phyloP scores from a whole-genome alignment of 225 moss, liverwort and hornwort genomes.

The Sphagnum contortum region DNA sequence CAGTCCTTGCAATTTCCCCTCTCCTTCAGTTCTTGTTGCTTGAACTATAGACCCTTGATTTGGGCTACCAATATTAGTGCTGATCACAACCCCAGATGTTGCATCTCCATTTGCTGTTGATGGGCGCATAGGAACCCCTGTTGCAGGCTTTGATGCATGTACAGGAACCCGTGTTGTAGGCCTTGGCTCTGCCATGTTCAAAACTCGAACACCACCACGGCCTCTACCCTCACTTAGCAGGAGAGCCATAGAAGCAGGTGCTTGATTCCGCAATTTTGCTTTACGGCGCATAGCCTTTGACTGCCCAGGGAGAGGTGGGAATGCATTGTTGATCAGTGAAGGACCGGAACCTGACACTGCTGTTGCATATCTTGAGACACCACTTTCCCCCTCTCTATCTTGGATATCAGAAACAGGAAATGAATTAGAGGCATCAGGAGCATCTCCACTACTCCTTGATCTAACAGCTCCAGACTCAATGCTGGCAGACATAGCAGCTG shows the following conservation, averaged over 20 bases:
- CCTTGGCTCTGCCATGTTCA: slow-evolving; percentile 56
- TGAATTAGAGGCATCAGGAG: slow-evolving; percentile 38
- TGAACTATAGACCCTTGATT: no score
- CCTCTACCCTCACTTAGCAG: slow-evolving; percentile 49
- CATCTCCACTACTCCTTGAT: slow-evolving; percentile 16
- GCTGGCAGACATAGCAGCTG: slow-evolving; percentile 42
- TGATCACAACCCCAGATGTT: slow-evolving; percentile 6
- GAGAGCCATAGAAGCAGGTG: slow-evolving; percentile 70
- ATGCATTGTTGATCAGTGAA: slow-evolving; percentile 72
- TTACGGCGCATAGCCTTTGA: slow-evolving; percentile 48
- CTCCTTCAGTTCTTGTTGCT: no score
- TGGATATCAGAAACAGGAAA: slow-evolving; percentile 38
- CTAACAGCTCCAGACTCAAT: slow-evolving; percentile 22
- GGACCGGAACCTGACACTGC: slow-evolving; percentile 83
- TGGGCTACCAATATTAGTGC: slow-evolving; percentile 3
- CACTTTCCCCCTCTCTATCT: slow-evolving; percentile 36
- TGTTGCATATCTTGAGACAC: slow-evolving; percentile 78
- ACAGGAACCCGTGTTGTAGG: slow-evolving; percentile 6
- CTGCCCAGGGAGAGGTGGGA: slow-evolving; percentile 87
- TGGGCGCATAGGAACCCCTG: no score
- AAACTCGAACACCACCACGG: slow-evolving; percentile 47
- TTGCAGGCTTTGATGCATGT: no score
- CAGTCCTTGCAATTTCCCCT: no score
- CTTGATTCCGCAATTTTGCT: slow-evolving; percentile 52
- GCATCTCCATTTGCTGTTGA: slow-evolving; percentile 14